Base-by-base conservation (phyloP, 2,329 filamentous ascomycete genomes). In the Laburnicola sp. region DNA sequence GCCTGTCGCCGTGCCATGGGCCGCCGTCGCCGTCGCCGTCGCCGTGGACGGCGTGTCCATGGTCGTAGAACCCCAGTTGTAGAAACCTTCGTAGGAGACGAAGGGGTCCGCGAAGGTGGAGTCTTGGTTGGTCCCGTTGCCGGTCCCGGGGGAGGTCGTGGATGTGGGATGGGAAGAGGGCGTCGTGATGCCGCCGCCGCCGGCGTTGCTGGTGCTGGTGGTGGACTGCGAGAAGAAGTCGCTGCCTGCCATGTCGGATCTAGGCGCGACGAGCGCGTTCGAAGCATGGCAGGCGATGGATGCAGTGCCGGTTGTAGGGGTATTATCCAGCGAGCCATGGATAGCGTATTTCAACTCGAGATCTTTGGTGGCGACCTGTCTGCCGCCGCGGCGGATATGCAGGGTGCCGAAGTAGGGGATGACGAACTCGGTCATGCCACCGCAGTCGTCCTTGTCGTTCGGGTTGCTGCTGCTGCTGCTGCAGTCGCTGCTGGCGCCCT, bases 391-490 rank as follows among this genome's bases (percentile, higher is more conserved):
- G 22, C 63, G 61, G 39, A 75, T 66, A 1, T 68, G 67, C 9
- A 75, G 71, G n/a, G 73, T 74, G 28, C 73, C 73, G 37, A 75
- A 75, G 58, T 74, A 75, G 0, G 73, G 73, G 30, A 75, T 75
- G 2, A 73, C 68, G 25, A 75, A 66, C 11, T 69, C 61, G 22
- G 62, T 48, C 10, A 55, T 44, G 34, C 53, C 59, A 6, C 39
- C 28, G 41, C 59, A 63, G 2, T 57, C 51, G 4, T 51, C 46
- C 7, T 55, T 22, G 2, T 37, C 21, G 16, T 21, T n/a, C 11
- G 27, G 8, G 28, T 25, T 7, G 2, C 30, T 30, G 28, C 46
- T 46, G 16, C 44, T 42, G 38, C 32, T n/a, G n/a, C n/a, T n/a
- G n/a, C n/a, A n/a, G n/a, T n/a, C n/a, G n/a, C n/a, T n/a, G n/a